Conservation (phyloP, 129 eudicot genomes). For the Chrysanthemum lavandulifolium region DNA sequence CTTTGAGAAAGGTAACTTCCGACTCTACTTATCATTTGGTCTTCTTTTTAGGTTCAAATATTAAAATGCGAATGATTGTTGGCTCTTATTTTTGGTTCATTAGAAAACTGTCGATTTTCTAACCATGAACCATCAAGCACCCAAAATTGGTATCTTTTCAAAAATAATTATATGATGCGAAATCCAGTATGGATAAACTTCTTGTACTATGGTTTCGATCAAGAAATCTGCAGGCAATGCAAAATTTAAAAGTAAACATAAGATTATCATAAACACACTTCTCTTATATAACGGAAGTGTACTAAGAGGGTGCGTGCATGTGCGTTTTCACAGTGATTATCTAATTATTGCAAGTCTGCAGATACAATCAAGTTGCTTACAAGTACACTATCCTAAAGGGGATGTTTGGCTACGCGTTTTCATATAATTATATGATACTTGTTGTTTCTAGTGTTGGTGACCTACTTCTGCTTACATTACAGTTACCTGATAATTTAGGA, state of each 20-base stretch:
- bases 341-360: too few relatives aligned
- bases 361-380: background rate
- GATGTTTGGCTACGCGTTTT: too few relatives aligned
- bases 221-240: slow-evolving; percentile 14
- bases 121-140: slow-evolving; percentile 16
- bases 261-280: slow-evolving; percentile 12
- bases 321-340: too few relatives aligned
- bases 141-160: background rate
- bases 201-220: slow-evolving; percentile 21
- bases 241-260: background rate
- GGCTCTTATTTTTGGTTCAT: slow-evolving; percentile 21
- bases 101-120: background rate
- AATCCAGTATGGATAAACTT: slow-evolving; percentile 10
- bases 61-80: slow-evolving; percentile 12
- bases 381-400: background rate
- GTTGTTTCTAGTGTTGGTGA: too few relatives aligned
- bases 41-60: slow-evolving; percentile 16
- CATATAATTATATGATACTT: too few relatives aligned
- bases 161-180: slow-evolving; percentile 21
- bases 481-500: too few relatives aligned
- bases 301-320: too few relatives aligned
- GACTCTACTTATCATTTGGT: slow-evolving; percentile 75
- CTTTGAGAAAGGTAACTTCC: slow-evolving; percentile 74
- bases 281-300: background rate
- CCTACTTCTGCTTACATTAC: too few relatives aligned